Conservation (phyloP, 2,329 filamentous ascomycete genomes). For the Pseudopyricularia javanii region DNA sequence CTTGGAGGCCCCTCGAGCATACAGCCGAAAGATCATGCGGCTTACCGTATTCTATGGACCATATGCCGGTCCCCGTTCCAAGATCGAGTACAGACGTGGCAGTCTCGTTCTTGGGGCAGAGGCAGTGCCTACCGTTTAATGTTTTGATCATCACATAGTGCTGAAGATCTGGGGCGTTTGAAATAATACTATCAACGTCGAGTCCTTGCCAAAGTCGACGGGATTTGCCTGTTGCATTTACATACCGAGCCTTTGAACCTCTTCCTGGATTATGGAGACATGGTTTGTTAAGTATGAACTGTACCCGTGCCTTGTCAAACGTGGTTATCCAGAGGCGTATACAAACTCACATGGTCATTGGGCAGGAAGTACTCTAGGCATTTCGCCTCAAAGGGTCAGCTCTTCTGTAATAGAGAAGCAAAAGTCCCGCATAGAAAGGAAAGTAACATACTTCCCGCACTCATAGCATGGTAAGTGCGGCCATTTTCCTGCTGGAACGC, state of each 20-base stretch:
- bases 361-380: constrained; percentile 10
- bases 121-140: constrained; percentile 6
- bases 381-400: neutral
- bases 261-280: constrained; percentile 3
- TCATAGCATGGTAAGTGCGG: constrained; percentile 12
- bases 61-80: constrained; percentile 12
- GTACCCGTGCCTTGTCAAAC: neutral
- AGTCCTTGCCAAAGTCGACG: neutral
- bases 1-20: neutral
- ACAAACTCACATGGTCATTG: constrained; percentile 9
- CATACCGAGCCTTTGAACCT: constrained; percentile 10
- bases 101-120: constrained; percentile 9
- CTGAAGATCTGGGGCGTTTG: constrained; percentile 7
- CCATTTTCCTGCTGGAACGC: constrained; percentile 12
- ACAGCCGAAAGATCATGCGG: neutral
- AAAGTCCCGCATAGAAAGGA: neutral
- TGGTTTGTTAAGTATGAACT: neutral
- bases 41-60: constrained; percentile 12
- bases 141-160: constrained; percentile 10
- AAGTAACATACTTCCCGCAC: constrained; percentile 11
- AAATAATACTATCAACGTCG: neutral
- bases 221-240: neutral
- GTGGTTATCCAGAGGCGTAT: neutral
- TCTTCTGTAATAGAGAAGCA: neutral
- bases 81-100: constrained; percentile 10